Conservation (phyloP, 2,329 filamentous ascomycete species). For the Fonsecaea erecta region DNA sequence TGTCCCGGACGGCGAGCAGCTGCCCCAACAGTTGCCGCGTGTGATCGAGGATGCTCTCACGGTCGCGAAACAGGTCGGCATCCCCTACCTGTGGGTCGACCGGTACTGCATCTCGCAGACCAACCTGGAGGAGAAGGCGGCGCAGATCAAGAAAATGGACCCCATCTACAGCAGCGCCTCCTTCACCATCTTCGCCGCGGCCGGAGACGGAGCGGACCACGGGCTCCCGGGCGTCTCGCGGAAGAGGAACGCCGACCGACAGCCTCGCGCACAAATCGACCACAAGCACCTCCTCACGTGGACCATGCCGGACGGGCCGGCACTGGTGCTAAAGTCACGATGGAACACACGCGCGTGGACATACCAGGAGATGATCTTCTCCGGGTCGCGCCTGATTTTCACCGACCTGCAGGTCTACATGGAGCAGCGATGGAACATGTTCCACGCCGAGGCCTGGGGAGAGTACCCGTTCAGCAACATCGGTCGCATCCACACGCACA, state of each 20-base stretch:
- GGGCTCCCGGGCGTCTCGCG: slow-evolving; percentile 42
- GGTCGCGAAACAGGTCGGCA: slow-evolving; percentile 48
- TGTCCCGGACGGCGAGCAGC: slow-evolving; percentile 45
- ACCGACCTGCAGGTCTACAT: slow-evolving; percentile 40
- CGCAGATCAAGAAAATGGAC: slow-evolving; percentile 53
- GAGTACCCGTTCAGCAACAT: slow-evolving; percentile 2
- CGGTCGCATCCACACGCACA: background rate
- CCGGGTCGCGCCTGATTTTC: slow-evolving; percentile 42
- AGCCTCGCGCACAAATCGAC: background rate
- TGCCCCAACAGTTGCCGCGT: slow-evolving; percentile 47
- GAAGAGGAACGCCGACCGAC: background rate
- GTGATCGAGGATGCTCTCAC: slow-evolving; percentile 31
- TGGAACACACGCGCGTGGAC: slow-evolving; percentile 42
- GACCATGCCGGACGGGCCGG: slow-evolving; percentile 1
- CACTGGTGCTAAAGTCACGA: background rate
- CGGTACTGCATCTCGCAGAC: slow-evolving; percentile 48
- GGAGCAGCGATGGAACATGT: slow-evolving; percentile 31
- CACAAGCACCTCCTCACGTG: background rate
- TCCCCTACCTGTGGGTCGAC: slow-evolving; percentile 56
- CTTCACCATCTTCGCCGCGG: slow-evolving; percentile 51
- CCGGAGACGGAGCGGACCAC: slow-evolving; percentile 43
- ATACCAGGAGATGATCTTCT: slow-evolving; percentile 44
- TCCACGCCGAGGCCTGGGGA: background rate
- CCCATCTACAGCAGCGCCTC: slow-evolving; percentile 53
- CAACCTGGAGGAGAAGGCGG: slow-evolving; percentile 47